Evolutionary conservation across 2,329 filamentous ascomycete genomes (phyloP).

Genomic region (Paramyrothecium roridum): DNA sequence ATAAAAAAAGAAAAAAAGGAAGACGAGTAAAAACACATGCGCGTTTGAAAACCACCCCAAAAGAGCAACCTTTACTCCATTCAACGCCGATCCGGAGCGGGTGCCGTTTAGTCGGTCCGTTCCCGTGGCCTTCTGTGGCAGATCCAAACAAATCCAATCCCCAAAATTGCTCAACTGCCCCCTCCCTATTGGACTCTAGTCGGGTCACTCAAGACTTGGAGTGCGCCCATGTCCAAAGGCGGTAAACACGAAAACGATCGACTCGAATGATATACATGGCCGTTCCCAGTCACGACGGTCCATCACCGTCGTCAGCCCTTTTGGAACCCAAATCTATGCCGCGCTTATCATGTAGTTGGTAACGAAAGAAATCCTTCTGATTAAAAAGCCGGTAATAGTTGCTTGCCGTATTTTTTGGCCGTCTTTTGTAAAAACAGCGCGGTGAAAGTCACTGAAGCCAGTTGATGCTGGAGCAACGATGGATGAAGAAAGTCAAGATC

Average conservation of each 20-base stretch:
- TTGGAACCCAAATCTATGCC: conserved; percentile 7
- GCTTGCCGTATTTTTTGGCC: conserved; percentile 16
- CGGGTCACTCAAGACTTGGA: conserved; percentile 1
- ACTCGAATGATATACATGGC: conserved; percentile 25
- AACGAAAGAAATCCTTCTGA: conserved; percentile 1
- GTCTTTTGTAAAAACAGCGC: conserved; percentile 13
- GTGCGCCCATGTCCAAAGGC: background rate
- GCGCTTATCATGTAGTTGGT: background rate
- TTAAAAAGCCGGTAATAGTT: background rate
- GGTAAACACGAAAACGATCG: conserved; percentile 16
- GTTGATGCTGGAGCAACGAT: background rate
- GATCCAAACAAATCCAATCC: conserved; percentile 5
- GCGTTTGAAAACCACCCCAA: conserved; percentile 1
- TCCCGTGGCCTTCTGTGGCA: conserved; percentile 10
- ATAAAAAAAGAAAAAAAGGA: conserved; percentile 10
- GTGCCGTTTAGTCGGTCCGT: conserved; percentile 22
- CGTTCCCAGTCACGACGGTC: conserved; percentile 6
- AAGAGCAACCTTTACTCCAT: background rate
- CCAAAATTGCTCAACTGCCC: conserved; percentile 3
- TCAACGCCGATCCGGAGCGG: conserved; percentile 9
- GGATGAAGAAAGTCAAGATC: background rate
- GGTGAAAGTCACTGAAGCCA: too few relatives aligned
- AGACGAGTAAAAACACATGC: conserved; percentile 15
- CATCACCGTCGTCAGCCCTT: conserved; percentile 9
- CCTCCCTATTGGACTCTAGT: background rate